Evolutionary conservation across 192 early-diverging fungal species (phyloP).

Genomic region (Podila clonocystis): DNA sequence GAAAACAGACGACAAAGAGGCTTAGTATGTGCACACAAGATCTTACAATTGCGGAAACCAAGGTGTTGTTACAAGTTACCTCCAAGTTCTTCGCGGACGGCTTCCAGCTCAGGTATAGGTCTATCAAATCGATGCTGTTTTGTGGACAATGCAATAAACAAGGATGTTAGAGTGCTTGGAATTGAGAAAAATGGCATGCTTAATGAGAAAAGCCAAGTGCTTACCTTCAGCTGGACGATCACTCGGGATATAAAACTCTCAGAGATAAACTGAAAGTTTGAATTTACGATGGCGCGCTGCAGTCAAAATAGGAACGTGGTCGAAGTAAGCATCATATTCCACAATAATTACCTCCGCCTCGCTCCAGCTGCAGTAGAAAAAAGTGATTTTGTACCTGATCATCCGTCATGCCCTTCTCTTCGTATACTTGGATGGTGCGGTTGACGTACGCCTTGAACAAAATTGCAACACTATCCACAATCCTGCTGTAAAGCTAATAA

Average conservation of each 20-base stretch:
- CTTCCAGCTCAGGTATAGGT: conserved; percentile 83
- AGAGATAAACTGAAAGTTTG: conserved; percentile 53
- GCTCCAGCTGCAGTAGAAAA: neutral
- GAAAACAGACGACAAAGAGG: neutral
- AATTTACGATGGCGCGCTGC: conserved; percentile 40
- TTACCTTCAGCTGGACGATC: conserved; percentile 42
- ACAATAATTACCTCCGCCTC: neutral
- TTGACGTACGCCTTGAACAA: conserved; percentile 74
- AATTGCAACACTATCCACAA: conserved; percentile 69
- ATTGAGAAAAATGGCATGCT: conserved; percentile 29
- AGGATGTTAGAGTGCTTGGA: conserved; percentile 56
- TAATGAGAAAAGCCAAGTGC: neutral
- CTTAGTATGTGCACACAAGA: neutral
- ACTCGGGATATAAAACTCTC: conserved; percentile 52
- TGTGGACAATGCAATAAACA: conserved; percentile 40
- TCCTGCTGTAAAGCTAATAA: conserved; percentile 73
- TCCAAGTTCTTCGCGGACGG: conserved; percentile 59
- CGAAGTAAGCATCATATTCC: too few relatives aligned
- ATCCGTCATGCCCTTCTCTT: conserved; percentile 44
- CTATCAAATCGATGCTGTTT: conserved; percentile 76
- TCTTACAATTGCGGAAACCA: too few relatives aligned
- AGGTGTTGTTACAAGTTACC: conserved; percentile 22
- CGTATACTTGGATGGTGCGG: conserved; percentile 59
- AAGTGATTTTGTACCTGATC: conserved; percentile 26
- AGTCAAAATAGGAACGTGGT: too few relatives aligned